phyloP scores from a whole-genome alignment of 208 protist genomes.

The Hexamita inflata region DNA sequence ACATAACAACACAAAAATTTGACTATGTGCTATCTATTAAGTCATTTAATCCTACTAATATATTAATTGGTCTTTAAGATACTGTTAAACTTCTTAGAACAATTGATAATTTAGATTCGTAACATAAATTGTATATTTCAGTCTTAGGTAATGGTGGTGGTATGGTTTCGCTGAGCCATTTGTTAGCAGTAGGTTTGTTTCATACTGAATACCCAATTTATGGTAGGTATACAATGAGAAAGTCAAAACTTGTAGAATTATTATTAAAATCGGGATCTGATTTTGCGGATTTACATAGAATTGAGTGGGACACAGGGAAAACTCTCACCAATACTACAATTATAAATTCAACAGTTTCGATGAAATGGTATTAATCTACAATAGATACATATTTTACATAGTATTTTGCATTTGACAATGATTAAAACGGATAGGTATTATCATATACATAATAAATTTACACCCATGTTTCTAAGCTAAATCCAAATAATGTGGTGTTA shows the following conservation, averaged over 20 bases:
- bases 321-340: background rate
- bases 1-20: too few relatives aligned
- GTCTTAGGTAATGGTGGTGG: slow-evolving; percentile 15
- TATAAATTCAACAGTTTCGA: background rate
- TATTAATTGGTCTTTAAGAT: too few relatives aligned
- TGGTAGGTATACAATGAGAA: slow-evolving; percentile 2
- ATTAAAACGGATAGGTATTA: background rate
- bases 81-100: too few relatives aligned
- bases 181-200: background rate
- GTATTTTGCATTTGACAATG: slow-evolving; percentile 5
- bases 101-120: too few relatives aligned
- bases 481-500: background rate
- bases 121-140: too few relatives aligned
- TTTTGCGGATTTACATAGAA: background rate
- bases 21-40: too few relatives aligned
- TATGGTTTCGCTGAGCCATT: background rate
- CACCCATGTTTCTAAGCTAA: background rate
- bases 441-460: background rate
- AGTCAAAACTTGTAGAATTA: background rate
- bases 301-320: background rate
- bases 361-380: background rate
- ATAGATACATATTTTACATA: background rate
- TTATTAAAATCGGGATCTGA: background rate
- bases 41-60: too few relatives aligned
- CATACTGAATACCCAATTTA: slow-evolving; percentile 7